These are phyloP conservation scores for Hypoxylon sp. DNA, from an alignment of 2,329 filamentous ascomycete genomes.

Conservation along the genomic window DNA sequence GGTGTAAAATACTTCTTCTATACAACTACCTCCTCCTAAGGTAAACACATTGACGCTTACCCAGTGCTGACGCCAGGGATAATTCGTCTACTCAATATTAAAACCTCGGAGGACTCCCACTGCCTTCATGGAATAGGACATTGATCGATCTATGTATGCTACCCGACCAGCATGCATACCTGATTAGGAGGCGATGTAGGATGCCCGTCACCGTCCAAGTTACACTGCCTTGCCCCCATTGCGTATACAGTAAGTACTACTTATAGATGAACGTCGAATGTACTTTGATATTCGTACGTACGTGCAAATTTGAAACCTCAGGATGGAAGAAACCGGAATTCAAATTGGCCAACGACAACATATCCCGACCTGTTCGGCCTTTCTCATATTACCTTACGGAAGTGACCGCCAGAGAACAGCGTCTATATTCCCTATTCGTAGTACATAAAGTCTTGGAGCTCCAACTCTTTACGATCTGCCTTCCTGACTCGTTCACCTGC, in stretches of 20 bases:
- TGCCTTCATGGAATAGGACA: slow-evolving; percentile 23
- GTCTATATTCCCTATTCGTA: slow-evolving; percentile 26
- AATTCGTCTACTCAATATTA: slow-evolving; percentile 27
- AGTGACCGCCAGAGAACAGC: slow-evolving; percentile 20
- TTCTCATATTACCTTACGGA: slow-evolving; percentile 34
- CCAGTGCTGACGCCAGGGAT: slow-evolving; percentile 17
- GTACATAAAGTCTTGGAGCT: slow-evolving; percentile 19
- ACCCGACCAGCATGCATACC: slow-evolving; percentile 32
- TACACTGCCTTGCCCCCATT: slow-evolving; percentile 28
- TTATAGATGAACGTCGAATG: slow-evolving; percentile 12
- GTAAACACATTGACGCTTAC: not conserved
- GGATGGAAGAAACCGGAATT: slow-evolving; percentile 39
- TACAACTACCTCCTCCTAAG: not conserved
- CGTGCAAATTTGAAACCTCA: slow-evolving; percentile 31
- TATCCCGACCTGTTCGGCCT: slow-evolving; percentile 32
- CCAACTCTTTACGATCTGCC: slow-evolving; percentile 23
- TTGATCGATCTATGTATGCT: slow-evolving; percentile 40
- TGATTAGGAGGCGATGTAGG: slow-evolving; percentile 28
- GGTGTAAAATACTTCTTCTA: not conserved
- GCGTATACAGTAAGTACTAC: slow-evolving; percentile 27
- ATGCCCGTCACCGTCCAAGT: too few relatives aligned
- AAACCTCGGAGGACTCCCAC: slow-evolving; percentile 1
- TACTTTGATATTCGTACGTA: slow-evolving; percentile 31
- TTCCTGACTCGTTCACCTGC: slow-evolving; percentile 28
- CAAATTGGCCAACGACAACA: slow-evolving; percentile 32